These are phyloP conservation scores for Sesbania bispinosa DNA, from an alignment of 306 rosid species.

Conservation along the genomic window DNA sequence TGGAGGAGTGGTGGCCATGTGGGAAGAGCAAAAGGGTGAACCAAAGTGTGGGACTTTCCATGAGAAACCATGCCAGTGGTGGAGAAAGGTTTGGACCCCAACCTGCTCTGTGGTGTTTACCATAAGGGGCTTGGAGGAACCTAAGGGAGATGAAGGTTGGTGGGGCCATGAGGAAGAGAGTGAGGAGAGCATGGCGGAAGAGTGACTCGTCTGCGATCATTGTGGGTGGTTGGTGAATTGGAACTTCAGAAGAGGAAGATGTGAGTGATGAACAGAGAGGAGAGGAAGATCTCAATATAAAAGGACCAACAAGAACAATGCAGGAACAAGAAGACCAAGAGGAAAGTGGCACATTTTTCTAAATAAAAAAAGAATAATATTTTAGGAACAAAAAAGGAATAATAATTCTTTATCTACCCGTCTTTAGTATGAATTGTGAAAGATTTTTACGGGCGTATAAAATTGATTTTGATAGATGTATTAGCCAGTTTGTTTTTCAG, in stretches of 20 bases:
- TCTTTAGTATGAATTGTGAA: too few species aligned
- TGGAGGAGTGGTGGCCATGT: slow-evolving; percentile 41
- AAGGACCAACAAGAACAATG: too few species aligned
- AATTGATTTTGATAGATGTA: too few species aligned
- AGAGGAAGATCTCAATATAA: too few species aligned
- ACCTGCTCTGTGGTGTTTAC: slow-evolving; percentile 65
- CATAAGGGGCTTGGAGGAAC: slow-evolving; percentile 84
- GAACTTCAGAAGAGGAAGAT: background rate
- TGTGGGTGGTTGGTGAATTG: background rate
- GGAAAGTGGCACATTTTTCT: too few species aligned
- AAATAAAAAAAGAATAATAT: too few species aligned
- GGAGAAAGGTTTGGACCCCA: slow-evolving; percentile 81
- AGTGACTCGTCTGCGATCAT: slow-evolving; percentile 39
- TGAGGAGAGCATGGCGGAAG: slow-evolving; percentile 34
- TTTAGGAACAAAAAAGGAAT: too few species aligned
- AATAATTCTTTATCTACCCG: too few species aligned
- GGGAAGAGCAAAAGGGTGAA: slow-evolving; percentile 72
- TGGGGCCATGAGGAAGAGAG: slow-evolving; percentile 53
- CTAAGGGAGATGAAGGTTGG: slow-evolving; percentile 56
- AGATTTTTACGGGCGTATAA: too few species aligned
- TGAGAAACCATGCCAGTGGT: slow-evolving; percentile 77
- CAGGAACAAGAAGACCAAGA: too few species aligned
- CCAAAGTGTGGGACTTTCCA: slow-evolving; percentile 86
- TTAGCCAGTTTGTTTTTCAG: too few species aligned
- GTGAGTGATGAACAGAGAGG: background rate